Base-by-base conservation (phyloP, 768 basidiomycete genomes). In the Mycena rebaudengoi region DNA sequence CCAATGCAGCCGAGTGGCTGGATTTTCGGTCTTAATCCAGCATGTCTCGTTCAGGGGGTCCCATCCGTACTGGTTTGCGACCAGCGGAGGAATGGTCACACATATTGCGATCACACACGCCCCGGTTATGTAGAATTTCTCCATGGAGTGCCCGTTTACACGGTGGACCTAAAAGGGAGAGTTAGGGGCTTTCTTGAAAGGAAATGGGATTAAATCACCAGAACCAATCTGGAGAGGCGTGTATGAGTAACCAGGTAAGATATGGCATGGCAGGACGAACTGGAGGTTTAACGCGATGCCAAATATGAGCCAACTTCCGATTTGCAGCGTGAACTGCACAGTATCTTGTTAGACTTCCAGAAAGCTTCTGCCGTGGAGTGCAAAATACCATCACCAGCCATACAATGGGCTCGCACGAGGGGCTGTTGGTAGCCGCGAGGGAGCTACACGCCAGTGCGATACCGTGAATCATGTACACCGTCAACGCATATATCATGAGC, bases 161-260 rank as follows among this genome's bases (percentile, higher is more conserved):
- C 59, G 35, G 39, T 60, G 59, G 28, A 60, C 48, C 32, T 48
- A n/a, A n/a, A n/a, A n/a, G n/a, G n/a, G n/a, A n/a, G n/a, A n/a
- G n/a, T n/a, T n/a, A n/a, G n/a, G n/a, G n/a, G n/a, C n/a, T n/a
- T n/a, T n/a, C n/a, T n/a, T n/a, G n/a, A n/a, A n/a, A n/a, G n/a
- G n/a, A n/a, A n/a, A n/a, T n/a, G n/a, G n/a, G n/a, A n/a, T n/a
- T n/a, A n/a, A n/a, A n/a, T n/a, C n/a, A n/a, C n/a, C n/a, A n/a
- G n/a, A n/a, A n/a, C n/a, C n/a, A n/a, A n/a, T n/a, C n/a, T n/a
- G n/a, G n/a, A n/a, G n/a, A n/a, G n/a, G n/a, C n/a, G n/a, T n/a
- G n/a, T n/a, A n/a, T n/a, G n/a, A n/a, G n/a, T n/a, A n/a, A n/a
- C n/a, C n/a, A n/a, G n/a, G n/a, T n/a, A n/a, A n/a, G n/a, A n/a